phyloP scores from a whole-genome alignment of 768 basidiomycete species.

The Trametes gibbosa region DNA sequence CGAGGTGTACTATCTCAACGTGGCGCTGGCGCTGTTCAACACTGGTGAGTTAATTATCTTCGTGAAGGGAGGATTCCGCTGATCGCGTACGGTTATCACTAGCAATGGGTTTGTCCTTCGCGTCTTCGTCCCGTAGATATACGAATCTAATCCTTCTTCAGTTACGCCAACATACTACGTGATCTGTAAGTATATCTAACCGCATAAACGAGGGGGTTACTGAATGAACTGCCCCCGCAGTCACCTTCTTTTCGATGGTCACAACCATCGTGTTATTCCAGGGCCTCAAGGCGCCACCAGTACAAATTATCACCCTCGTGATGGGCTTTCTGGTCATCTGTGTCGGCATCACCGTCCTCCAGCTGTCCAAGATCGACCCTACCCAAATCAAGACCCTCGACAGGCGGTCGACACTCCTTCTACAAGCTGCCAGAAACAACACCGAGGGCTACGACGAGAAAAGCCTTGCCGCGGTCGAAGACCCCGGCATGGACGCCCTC shows the following conservation, averaged over 20 bases:
- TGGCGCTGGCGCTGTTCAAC: constrained; percentile 94
- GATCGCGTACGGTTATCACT: neutral
- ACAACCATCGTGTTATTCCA: constrained; percentile 87
- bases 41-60: constrained; percentile 50
- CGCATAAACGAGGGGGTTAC: neutral
- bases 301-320: constrained; percentile 85
- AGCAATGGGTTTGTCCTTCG: constrained; percentile 60
- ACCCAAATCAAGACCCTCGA: constrained; percentile 73
- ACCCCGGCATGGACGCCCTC: constrained; percentile 90
- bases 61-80: neutral
- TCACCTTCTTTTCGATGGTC: constrained; percentile 82
- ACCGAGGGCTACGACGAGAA: constrained; percentile 74
- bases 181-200: constrained; percentile 51
- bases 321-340: constrained; percentile 92
- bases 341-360: constrained; percentile 90
- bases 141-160: constrained; percentile 32
- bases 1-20: constrained; percentile 94
- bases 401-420: constrained; percentile 82
- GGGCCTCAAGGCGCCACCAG: constrained; percentile 75
- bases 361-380: constrained; percentile 95
- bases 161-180: constrained; percentile 90
- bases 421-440: constrained; percentile 76
- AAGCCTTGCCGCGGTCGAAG: constrained; percentile 58
- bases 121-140: neutral
- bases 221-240: constrained; percentile 34